Base-by-base conservation (phyloP, 352 stramenopile species). In the Phytopythium boreale region DNA sequence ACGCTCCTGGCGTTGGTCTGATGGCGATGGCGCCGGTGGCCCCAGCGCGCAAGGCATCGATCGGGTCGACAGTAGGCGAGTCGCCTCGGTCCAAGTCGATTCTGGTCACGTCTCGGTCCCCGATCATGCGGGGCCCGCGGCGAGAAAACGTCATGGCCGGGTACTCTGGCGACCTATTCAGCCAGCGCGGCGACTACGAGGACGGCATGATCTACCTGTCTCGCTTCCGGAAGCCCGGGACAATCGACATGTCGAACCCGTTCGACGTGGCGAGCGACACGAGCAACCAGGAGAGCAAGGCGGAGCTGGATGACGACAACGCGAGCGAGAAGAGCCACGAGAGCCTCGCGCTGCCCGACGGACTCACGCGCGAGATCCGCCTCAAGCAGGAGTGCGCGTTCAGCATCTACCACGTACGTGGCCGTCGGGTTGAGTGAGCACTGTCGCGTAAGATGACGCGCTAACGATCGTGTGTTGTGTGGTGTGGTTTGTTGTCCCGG, bases 181-280 rank as follows among this genome's bases (percentile, higher is more conserved):
- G 77, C 39, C 88, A 95, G 66, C 83, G 80, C 15, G 87, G 87
- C 12, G 87, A 92, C 51, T 95, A 94, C 59, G 78, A 95, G 59
- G 79, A 91, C 59, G 88, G 87, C 27, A 92, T 96, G 82, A 95
- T 95, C 60, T 96, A 96, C 62, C 51, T 95, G 44, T 94, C 86
- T 7, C 82, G 86, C 20, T 90, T 94, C 56, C 75, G 76, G 41
- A 92, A 92, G 50, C 86, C 82, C 6, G 69, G 69, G 11, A 72
- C 59, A 0, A 72, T 75, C 17, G 52, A 77, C 10, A 55, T 66
- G 37, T 43, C 69, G 20, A 77, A 76, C 29, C 57, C 60, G 1
- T 50, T 63, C 19, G 68, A 66, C 7, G 56, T 26, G 22, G 56
- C 53, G 2, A 69, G 36, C 31, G 73, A 87, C 4, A 64, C 64